Evolutionary conservation across 2,329 filamentous ascomycete genomes (phyloP), one percentile per base, ranked within the genome.

Genomic region (Hypoxylon sp.): DNA sequence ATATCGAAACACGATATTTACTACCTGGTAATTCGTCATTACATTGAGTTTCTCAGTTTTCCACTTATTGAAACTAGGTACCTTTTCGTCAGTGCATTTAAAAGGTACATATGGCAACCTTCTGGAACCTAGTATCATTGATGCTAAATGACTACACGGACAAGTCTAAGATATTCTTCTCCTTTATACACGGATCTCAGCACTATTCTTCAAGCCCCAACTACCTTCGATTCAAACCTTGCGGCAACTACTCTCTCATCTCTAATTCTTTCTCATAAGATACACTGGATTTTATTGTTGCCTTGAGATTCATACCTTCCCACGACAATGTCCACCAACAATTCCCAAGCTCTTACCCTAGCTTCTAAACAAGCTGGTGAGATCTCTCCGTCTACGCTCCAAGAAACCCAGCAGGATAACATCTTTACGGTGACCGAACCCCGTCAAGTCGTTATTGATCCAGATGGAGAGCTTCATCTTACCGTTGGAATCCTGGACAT

Each of bases 391-490:
- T 11, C 38, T 21, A 14, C 5, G 6, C 38, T 9, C 38, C n/a
- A 19, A n/a, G 7, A 4, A 17, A 3, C 9, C n/a, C n/a, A 41
- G 38, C 38, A 5, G 5, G 21, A 32, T 9, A n/a, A 45, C 14
- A 32, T 19, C 19, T 23, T 13, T 11, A n/a, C 17, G 14, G 11
- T 3, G 30, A 21, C 49, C 4, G 5, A 50, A 28, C 19, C 41
- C 17, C 5, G 43, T 13, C 57, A 25, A 46, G 48, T 63, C 48
- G 32, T 71, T 17, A 34, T 73, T n/a, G 72, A 73, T 28, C 52
- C 69, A 0, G 70, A 74, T 17, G 72, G 72, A 17, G 72, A 74
- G 19, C 68, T 74, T 7, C 30, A 2, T 19, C 61, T 74, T 7
- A n/a, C 11, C 10, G 71, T 73, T 10, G 72, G 69, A 10, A 7